Evolutionary conservation across 1,284 basidiomycete genomes (phyloP).

Genomic region (Puccinia polysora): DNA sequence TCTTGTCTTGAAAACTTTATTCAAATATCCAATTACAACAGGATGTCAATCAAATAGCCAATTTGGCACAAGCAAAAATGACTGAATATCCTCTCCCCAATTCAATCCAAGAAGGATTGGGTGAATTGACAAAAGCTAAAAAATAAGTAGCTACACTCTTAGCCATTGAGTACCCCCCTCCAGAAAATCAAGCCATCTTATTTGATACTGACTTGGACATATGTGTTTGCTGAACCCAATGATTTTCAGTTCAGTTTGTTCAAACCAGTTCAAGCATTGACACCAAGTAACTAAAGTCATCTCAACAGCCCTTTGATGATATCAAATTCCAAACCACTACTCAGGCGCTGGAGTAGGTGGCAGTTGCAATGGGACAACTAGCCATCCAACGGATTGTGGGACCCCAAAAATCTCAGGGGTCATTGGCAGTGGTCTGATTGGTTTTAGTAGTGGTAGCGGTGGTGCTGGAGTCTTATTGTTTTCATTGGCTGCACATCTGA

Average conservation of each 20-base stretch:
- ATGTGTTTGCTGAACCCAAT: background rate
- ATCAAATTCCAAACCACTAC: too few species aligned
- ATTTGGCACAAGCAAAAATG: slow-evolving; percentile 54
- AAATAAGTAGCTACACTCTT: slow-evolving; percentile 56
- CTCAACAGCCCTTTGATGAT: too few species aligned
- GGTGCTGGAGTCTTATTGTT: too few species aligned
- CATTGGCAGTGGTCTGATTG: too few species aligned
- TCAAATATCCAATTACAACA: too few species aligned
- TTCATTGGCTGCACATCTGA: too few species aligned
- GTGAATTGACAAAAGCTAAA: slow-evolving; percentile 55
- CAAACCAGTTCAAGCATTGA: background rate
- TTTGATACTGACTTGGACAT: background rate
- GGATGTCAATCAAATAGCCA: slow-evolving; percentile 56
- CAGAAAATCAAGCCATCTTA: background rate
- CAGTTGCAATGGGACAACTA: too few species aligned
- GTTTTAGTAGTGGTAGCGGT: too few species aligned
- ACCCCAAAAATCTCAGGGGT: too few species aligned
- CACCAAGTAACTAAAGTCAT: too few species aligned
- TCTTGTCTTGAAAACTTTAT: background rate
- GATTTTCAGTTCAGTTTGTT: slow-evolving; percentile 28
- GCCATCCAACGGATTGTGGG: too few species aligned
- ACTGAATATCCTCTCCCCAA: slow-evolving; percentile 51
- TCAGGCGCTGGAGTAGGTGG: too few species aligned
- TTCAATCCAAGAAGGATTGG: slow-evolving; percentile 51
- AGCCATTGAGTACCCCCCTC: slow-evolving; percentile 48